phyloP scores from a whole-genome alignment of 2,329 filamentous ascomycete species.

The Pseudogymnoascus sp. region DNA sequence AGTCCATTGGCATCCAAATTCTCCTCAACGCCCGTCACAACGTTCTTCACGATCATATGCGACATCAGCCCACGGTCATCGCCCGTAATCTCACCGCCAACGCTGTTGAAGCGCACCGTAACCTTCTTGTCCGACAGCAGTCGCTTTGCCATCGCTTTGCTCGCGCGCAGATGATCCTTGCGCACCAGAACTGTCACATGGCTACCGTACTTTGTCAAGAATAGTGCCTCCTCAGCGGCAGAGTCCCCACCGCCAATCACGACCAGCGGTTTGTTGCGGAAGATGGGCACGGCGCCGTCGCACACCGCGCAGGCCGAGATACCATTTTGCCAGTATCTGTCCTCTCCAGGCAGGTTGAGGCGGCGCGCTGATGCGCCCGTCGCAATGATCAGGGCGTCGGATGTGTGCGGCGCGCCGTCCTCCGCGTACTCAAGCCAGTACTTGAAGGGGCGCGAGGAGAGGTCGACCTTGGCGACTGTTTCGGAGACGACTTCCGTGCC shows the following conservation, averaged over 20 bases:
- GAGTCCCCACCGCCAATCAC: conserved; percentile 97
- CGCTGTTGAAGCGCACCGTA: conserved; percentile 78
- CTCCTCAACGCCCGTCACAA: conserved; percentile 66
- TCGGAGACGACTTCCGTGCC: conserved; percentile 90
- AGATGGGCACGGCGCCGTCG: conserved; percentile 94
- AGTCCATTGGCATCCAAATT: conserved; percentile 84
- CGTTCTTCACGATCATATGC: conserved; percentile 76
- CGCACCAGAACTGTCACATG: conserved; percentile 92
- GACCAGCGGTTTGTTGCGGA: conserved; percentile 88
- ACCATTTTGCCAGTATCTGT: conserved; percentile 95
- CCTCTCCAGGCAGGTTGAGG: conserved; percentile 76
- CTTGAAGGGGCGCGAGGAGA: conserved; percentile 78
- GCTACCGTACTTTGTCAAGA: conserved; percentile 93
- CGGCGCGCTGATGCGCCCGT: conserved; percentile 89
- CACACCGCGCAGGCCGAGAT: conserved; percentile 96
- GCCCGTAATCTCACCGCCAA: conserved; percentile 75
- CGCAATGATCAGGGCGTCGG: conserved; percentile 87
- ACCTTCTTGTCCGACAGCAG: conserved; percentile 80
- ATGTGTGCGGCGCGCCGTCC: conserved; percentile 70
- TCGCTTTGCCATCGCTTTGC: conserved; percentile 84
- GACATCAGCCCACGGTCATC: conserved; percentile 83
- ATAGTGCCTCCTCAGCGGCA: conserved; percentile 96
- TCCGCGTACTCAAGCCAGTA: conserved; percentile 88
- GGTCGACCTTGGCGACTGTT: conserved; percentile 82
- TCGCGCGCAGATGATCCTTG: conserved; percentile 76